Evolutionary conservation across 768 basidiomycete genomes (phyloP).

Genomic region (Terana coerulea): DNA sequence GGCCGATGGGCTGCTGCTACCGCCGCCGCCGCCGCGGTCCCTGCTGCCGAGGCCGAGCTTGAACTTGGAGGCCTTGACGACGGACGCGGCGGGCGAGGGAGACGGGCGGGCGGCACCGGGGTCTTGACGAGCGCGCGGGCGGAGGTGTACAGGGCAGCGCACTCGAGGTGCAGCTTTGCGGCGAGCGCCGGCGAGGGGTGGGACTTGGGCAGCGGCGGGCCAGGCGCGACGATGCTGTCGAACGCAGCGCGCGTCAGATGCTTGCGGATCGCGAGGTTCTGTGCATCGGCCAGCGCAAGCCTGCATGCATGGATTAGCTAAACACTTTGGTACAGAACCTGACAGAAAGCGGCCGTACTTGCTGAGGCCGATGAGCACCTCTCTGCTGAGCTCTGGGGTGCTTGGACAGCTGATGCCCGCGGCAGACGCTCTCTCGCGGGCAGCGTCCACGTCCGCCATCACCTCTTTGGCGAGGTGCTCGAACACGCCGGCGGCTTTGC

Average conservation of each 20-base stretch:
- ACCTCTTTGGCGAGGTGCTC: slow-evolving; percentile 66
- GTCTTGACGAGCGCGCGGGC: slow-evolving; percentile 71
- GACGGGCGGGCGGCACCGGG: slow-evolving; percentile 32
- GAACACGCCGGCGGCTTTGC: slow-evolving; percentile 81
- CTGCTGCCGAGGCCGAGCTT: slow-evolving; percentile 19
- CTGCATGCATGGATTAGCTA: slow-evolving; percentile 35
- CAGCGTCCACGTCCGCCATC: slow-evolving; percentile 61
- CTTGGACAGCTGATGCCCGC: slow-evolving; percentile 32
- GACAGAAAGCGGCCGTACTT: slow-evolving; percentile 50
- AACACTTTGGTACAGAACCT: not conserved
- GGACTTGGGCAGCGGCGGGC: slow-evolving; percentile 87
- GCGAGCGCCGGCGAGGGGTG: slow-evolving; percentile 90
- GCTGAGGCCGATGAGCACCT: slow-evolving; percentile 74
- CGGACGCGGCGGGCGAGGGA: not conserved
- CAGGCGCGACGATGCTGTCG: slow-evolving; percentile 76
- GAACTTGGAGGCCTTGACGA: slow-evolving; percentile 19
- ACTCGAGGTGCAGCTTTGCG: slow-evolving; percentile 91
- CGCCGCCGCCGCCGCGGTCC: slow-evolving; percentile 15
- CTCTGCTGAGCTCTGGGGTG: slow-evolving; percentile 76
- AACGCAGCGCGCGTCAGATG: slow-evolving; percentile 81
- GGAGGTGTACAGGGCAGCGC: slow-evolving; percentile 72
- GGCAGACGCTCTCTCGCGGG: slow-evolving; percentile 22
- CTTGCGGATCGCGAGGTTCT: slow-evolving; percentile 88
- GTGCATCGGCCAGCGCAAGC: slow-evolving; percentile 85
- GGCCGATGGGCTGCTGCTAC: not conserved